Percentiles rank a stretch among this genome's conserved stretches.
Conservation (phyloP, 805 yeast species). For the Wickerhamiella shivajii region DNA sequence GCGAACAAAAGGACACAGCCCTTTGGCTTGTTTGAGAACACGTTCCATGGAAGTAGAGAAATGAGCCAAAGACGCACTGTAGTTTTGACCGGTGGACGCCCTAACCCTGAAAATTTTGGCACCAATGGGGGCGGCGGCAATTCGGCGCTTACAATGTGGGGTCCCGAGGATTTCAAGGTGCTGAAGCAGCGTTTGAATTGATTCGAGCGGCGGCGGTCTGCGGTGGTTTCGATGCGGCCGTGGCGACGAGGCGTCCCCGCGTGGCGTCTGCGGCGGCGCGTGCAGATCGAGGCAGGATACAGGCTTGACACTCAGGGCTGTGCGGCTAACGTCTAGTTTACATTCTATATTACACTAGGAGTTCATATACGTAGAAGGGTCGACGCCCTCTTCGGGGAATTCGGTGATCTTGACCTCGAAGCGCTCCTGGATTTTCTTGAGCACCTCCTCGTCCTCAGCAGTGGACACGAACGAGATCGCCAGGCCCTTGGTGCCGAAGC, state of each 20-base stretch:
- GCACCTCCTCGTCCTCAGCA: constrained; percentile 76
- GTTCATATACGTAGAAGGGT: constrained; percentile 95
- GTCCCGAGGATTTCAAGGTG: too few species aligned
- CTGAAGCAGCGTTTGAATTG: too few species aligned
- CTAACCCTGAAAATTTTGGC: too few species aligned
- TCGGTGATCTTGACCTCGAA: constrained; percentile 91
- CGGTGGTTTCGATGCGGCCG: too few species aligned
- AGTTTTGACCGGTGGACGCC: too few species aligned
- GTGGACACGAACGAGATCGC: constrained; percentile 81
- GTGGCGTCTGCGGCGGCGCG: background rate
- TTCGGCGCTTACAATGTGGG: too few species aligned
- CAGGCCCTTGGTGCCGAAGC: constrained; percentile 98
- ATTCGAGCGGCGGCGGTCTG: too few species aligned
- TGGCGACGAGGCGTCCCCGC: too few species aligned
- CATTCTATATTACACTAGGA: constrained; percentile 34
- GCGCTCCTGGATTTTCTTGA: constrained; percentile 88
- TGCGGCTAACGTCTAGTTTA: too few species aligned
- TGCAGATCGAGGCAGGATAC: too few species aligned
- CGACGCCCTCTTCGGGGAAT: constrained; percentile 97
- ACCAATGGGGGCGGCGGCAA: too few species aligned
- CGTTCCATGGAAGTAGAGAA: constrained; percentile 47
- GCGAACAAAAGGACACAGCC: constrained; percentile 73
- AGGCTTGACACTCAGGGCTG: too few species aligned
- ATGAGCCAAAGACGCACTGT: background rate
- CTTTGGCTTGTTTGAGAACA: constrained; percentile 58